phyloP scores from a whole-genome alignment of 1,284 basidiomycete species.

The Amylostereum areolatum region DNA sequence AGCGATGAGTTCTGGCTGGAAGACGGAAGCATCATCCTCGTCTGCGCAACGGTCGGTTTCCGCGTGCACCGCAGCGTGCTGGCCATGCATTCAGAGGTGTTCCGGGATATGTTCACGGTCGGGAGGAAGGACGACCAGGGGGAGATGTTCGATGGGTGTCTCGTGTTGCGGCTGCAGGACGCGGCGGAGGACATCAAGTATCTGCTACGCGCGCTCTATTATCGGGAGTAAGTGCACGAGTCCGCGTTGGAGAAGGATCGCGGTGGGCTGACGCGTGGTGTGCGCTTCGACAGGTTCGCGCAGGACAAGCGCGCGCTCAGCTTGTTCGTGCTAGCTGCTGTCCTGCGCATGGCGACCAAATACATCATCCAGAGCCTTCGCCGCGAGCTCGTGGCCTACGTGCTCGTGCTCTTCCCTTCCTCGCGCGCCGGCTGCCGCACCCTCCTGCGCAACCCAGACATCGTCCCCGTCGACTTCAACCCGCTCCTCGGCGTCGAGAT shows the following conservation, averaged over 20 bases:
- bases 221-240: neutral
- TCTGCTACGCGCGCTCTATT: neutral
- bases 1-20: neutral
- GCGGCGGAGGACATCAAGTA: slow-evolving; percentile 25
- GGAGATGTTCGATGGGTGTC: slow-evolving; percentile 31
- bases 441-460: neutral
- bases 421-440: neutral
- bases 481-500: neutral
- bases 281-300: neutral
- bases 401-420: neutral
- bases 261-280: no score
- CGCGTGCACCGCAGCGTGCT: slow-evolving; percentile 2
- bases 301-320: neutral
- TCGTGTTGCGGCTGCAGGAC: slow-evolving; percentile 30
- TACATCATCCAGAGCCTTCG: neutral
- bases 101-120: neutral
- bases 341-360: neutral
- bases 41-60: neutral
- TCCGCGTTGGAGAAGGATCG: no score
- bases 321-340: neutral
- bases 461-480: neutral
- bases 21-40: slow-evolving; percentile 1
- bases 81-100: neutral
- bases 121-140: no score
- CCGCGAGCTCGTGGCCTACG: neutral